Base-by-base conservation (phyloP, 768 basidiomycete species). In the Auriculariales sp. region DNA sequence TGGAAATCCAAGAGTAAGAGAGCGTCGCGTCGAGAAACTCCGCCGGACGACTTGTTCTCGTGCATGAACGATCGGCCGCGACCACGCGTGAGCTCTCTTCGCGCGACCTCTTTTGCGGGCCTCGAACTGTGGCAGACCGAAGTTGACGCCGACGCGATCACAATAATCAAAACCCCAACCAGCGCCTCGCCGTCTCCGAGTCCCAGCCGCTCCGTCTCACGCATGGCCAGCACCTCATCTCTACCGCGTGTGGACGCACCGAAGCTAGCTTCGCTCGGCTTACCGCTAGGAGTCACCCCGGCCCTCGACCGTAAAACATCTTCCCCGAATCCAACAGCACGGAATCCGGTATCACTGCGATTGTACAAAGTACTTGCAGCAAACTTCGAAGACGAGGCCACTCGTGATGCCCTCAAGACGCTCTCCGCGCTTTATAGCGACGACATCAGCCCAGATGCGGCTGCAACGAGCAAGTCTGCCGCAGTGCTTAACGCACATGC, bases 321-420 rank as follows among this genome's bases (percentile, higher is more conserved):
- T 10, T 44, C 39, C 22, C 22, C 12, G 22, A 9, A 19, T 4
- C 14, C 39, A 7, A 27, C 49, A 50, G 44, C 19, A 46, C 45
- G 57, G 49, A 68, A 69, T 49, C 90, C 92, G 2, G 73, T 93
- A 33, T 79, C 89, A n/a, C 66, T 84, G 0, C 74, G 92, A 10
- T 68, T 94, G n/a, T 92, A 90, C 65, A 95, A 95, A 65, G 82
- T 93, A 53, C 70, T 94, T 17, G 80, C 84, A 30, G 83, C 83
- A 2, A 83, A 74, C 46, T 90, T 83, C 52, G 78, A 85, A 25
- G 87, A 89, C 56, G 70, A 77, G 31, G 76, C 80, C 4, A 89
- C 87, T 1, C 71, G 71, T 25, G 85, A 94, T 57, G 91, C 90
- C 2, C 68, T 95, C 11, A 71, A 75, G 42, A 92, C 89, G 0